These are phyloP conservation scores for Ceratocystis destructans DNA, from an alignment of 2,329 filamentous ascomycete genomes.

Conservation along the genomic window DNA sequence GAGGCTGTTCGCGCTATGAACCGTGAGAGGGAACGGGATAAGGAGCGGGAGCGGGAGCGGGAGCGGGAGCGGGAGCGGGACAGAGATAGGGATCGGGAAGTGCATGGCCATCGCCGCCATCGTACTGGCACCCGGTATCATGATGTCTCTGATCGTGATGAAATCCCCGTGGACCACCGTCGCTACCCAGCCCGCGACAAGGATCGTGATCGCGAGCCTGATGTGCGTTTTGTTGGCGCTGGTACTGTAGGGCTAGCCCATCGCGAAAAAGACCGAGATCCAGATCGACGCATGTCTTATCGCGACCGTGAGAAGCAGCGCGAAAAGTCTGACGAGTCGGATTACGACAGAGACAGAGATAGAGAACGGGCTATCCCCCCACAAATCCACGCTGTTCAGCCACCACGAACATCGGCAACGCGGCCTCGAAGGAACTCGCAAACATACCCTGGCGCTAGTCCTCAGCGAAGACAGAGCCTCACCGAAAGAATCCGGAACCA, in stretches of 20 bases:
- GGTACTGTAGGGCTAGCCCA: not conserved
- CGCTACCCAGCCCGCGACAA: slow-evolving; percentile 15
- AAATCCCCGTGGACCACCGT: slow-evolving; percentile 16
- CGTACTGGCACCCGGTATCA: slow-evolving; percentile 10
- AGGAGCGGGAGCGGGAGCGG: slow-evolving; percentile 13
- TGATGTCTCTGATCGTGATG: slow-evolving; percentile 19
- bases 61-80: slow-evolving; percentile 23
- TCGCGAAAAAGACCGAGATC: slow-evolving; percentile 5
- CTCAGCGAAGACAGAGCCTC: slow-evolving; percentile 17
- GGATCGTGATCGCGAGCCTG: slow-evolving; percentile 20
- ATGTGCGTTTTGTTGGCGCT: slow-evolving; percentile 15
- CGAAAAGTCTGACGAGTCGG: slow-evolving; percentile 13
- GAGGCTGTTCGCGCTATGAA: slow-evolving; percentile 14
- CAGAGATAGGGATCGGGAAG: slow-evolving; percentile 12
- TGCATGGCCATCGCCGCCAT: slow-evolving; percentile 16
- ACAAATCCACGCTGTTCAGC: not conserved
- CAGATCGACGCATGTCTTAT: not conserved
- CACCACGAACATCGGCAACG: not conserved
- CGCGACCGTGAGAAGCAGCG: slow-evolving; percentile 9
- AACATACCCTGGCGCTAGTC: slow-evolving; percentile 7
- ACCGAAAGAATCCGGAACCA: slow-evolving; percentile 14
- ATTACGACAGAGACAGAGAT: slow-evolving; percentile 15
- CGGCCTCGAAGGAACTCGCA: slow-evolving; percentile 15
- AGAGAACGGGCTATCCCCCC: slow-evolving; percentile 3
- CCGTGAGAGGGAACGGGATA: slow-evolving; percentile 8